Evolutionary conservation across 371 early-diverging fungal genomes (phyloP).

Genomic region (Smittium culicis): DNA sequence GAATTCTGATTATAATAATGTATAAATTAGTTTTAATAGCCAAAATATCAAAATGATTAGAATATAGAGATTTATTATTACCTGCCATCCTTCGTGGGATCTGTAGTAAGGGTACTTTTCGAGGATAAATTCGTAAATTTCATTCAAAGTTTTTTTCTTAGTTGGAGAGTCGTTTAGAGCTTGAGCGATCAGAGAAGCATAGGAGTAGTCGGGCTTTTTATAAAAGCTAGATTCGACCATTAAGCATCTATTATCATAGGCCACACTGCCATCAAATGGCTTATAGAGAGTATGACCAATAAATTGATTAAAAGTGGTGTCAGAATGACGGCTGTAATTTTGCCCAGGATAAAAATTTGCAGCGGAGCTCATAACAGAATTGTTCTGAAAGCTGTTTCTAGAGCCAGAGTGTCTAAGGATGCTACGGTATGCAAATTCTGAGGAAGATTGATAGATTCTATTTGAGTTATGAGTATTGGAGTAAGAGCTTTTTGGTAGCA

Average conservation of each 20-base stretch:
- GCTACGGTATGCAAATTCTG: no score
- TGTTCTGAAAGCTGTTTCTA: no score
- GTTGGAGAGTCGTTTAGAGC: conserved; percentile 58
- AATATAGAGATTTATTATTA: conserved; percentile 13
- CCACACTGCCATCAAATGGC: neutral
- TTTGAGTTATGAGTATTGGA: no score
- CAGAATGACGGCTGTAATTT: neutral
- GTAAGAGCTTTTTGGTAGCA: no score
- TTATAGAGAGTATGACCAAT: neutral
- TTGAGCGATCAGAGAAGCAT: conserved; percentile 78
- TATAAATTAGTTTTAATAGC: neutral
- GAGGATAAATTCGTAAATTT: conserved; percentile 73
- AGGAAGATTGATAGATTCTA: no score
- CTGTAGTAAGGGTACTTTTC: conserved; percentile 72
- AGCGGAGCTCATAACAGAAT: no score
- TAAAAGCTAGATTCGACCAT: neutral
- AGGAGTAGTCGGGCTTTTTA: conserved; percentile 69
- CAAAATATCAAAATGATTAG: neutral
- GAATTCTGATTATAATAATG: conserved; percentile 42
- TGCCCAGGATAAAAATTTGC: neutral
- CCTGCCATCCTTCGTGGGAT: conserved; percentile 39
- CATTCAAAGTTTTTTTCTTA: conserved; percentile 65
- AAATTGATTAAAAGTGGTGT: neutral
- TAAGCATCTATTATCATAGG: neutral
- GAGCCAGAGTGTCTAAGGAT: no score